Evolutionary conservation across 805 yeast species (phyloP).

Genomic region (Barnettozyma siamensis): DNA sequence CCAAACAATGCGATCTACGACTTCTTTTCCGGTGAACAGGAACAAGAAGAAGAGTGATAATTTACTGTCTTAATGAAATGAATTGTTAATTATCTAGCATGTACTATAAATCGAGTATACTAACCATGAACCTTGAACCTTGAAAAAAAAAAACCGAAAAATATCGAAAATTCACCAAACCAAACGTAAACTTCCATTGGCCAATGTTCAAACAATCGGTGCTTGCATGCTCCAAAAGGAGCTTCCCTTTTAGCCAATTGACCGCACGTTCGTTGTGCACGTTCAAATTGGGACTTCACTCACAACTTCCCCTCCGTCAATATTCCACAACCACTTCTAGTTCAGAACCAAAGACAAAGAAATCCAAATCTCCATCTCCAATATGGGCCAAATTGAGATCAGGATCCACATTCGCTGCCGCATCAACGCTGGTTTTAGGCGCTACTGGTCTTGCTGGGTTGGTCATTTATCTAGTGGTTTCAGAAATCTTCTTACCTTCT

Average conservation of each 20-base stretch:
- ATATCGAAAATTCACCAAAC: not conserved
- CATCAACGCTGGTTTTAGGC: constrained; percentile 58
- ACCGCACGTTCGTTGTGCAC: not conserved
- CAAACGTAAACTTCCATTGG: no score
- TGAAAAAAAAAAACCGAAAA: not conserved
- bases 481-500: constrained; percentile 80
- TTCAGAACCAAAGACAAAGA: constrained; percentile 3
- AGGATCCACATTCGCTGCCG: constrained; percentile 55
- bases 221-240: not conserved
- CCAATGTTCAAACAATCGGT: not conserved
- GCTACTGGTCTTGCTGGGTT: constrained; percentile 64
- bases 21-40: constrained; percentile 22
- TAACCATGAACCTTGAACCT: no score
- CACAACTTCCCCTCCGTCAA: not conserved
- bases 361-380: constrained; percentile 23
- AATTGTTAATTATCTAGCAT: no score
- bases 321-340: constrained; percentile 5
- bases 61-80: not conserved
- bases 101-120: no score
- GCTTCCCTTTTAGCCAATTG: not conserved
- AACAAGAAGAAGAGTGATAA: constrained; percentile 3
- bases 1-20: constrained; percentile 83
- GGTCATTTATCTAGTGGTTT: constrained; percentile 67
- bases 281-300: not conserved
- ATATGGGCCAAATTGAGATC: constrained; percentile 44